Base-by-base conservation (phyloP, 176 grass and related monocot genomes). In the Carex kokanica region DNA sequence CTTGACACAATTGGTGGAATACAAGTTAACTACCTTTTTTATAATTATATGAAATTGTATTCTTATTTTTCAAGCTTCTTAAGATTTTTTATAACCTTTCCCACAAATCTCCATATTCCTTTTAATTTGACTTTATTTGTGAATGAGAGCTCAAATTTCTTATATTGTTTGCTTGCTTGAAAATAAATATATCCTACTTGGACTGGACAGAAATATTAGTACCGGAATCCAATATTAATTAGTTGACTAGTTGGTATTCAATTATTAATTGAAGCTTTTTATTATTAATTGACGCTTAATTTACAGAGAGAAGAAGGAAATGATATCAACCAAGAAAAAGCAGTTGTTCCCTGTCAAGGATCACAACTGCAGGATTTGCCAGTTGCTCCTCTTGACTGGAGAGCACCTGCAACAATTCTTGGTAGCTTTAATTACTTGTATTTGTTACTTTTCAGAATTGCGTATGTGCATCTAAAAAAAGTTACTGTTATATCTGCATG, bases 401-500 rank as follows among this genome's bases (percentile, higher is more conserved):
- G 70, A 78, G 84, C 87, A 83, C 87, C 83, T 6, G 64, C 81
- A 41, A 67, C 89, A 20, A 86, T 97, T 83, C 85, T 97, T 10
- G 91, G 94, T 93, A 60, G 89, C 66, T 65, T 88, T 62, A 83
- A 68, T 72, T 72, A 49, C 45, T 64, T 67, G 2, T 21, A 38
- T 74, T 36, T 47, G 2, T 29, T 34, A 40, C 73, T 49, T 45
- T 16, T 74, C 18, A 13, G 20, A 60, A 14, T 80, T 40, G 77
- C 13, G 36, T 38, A 38, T 38, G 0, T 60, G 29, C 9, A 60
- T 59, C 72, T 77, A 38, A 38, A 38, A 34, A 38, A 38, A 38
- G 36, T 6, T 79, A 17, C 2, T 73, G 84, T 64, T 34, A 15
- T 6, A 6, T 27, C 56, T 65, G n/a, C n/a, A n/a, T n/a, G 36